These are phyloP conservation scores for Mortierella sp. DNA, from an alignment of 371 early-diverging fungal species.

Conservation along the genomic window DNA sequence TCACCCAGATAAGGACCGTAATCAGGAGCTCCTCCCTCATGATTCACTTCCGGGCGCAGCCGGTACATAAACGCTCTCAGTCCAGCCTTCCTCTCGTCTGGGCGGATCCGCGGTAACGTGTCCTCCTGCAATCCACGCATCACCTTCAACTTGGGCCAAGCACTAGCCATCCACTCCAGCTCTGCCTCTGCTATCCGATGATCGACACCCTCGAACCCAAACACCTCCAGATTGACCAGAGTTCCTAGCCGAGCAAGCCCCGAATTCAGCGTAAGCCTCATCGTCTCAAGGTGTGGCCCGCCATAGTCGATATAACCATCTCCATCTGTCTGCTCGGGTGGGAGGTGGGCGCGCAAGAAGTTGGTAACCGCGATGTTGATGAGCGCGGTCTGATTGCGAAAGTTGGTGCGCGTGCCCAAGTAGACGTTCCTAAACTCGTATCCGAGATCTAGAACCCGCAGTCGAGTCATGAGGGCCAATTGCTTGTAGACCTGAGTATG, in stretches of 20 bases:
- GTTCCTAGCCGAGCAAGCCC: slow-evolving; percentile 10
- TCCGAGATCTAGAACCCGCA: slow-evolving; percentile 17
- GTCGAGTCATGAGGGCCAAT: background rate
- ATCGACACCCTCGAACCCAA: slow-evolving; percentile 2
- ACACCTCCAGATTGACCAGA: slow-evolving; percentile 9
- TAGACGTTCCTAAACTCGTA: slow-evolving; percentile 1
- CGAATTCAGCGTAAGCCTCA: slow-evolving; percentile 5
- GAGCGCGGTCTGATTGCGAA: background rate
- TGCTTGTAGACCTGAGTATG: slow-evolving; percentile 17
- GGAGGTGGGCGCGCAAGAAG: background rate
- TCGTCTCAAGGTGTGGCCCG: background rate
- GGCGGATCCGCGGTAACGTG: background rate
- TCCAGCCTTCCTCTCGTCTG: background rate
- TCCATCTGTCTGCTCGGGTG: background rate
- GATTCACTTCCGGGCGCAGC: slow-evolving; percentile 15
- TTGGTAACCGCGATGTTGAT: background rate
- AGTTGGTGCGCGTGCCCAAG: background rate
- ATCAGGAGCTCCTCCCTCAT: background rate
- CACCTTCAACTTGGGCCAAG: slow-evolving; percentile 17
- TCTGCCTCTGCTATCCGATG: slow-evolving; percentile 11
- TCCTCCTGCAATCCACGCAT: slow-evolving; percentile 14
- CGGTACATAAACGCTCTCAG: slow-evolving; percentile 8
- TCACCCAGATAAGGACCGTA: background rate
- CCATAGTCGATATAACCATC: background rate
- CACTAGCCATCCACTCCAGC: slow-evolving; percentile 15